Evolutionary conservation across 225 moss, liverwort and hornwort genomes (phyloP), one percentile per base, ranked within the genome.

Genomic region (Ulota crispa): DNA sequence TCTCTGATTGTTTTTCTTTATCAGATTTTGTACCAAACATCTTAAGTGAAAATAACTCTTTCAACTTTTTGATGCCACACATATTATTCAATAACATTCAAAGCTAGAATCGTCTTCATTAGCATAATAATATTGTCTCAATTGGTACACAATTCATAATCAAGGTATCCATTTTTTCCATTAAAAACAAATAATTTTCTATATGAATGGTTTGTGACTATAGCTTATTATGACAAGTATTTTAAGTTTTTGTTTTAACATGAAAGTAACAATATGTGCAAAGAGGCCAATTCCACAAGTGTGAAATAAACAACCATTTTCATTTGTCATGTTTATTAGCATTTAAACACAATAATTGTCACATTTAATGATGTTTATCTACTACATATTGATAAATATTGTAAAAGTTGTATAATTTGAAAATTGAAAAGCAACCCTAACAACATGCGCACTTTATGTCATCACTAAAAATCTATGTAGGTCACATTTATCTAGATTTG

Each of bases 51-150:
- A 87, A 67, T 41, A 28, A 31, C n/a, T 76, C 43, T 39, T 62
- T 72, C 45, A 85, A 30, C 39, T 82, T 88, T 47, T 68, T 80
- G 28, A 69, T 85, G 76, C 82, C 80, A 63, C 88, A 88, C 88
- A 88, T 88, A 68, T 45, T 88, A 71, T n/a, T 60, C 18, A 23
- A 12, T 54, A 62, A 34, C 8, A 34, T 27, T 43, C 10, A 14
- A 81, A 74, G 59, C 26, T 63, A 69, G 36, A 79, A 57, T 41
- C 39, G 54, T 37, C 30, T 75, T 57, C 69, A 78, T 68, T 64
- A 52, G 71, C 21, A 15, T 10, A 20, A 1, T 20, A 43, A 19
- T 18, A 41, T 12, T 32, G 6, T 16, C 27, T 66, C n/a, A 57
- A 8, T 20, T 21, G 5, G 31, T 71, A 26, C 20, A 41, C 76